Conservation (phyloP, 495 filamentous ascomycete species). For the Pyrenula aspistea region DNA sequence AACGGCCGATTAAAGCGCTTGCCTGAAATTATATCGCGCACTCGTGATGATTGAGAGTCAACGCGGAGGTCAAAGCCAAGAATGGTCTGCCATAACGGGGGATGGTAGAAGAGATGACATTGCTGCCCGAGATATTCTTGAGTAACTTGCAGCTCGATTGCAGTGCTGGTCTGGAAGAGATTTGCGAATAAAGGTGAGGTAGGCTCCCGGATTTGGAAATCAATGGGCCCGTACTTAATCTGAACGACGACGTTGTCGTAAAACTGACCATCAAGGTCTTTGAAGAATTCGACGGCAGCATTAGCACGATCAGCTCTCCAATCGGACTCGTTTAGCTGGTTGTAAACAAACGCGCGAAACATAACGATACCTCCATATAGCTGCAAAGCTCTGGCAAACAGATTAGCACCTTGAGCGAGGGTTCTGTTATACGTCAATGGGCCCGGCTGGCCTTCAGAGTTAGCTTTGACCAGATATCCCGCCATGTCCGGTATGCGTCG, state of each 20-base stretch:
- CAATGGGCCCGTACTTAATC: constrained; percentile 64
- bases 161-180: constrained; percentile 40
- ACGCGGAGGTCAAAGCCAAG: constrained; percentile 55
- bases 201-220: constrained; percentile 66
- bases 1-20: constrained; percentile 43
- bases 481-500: constrained; percentile 49
- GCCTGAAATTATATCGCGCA: constrained; percentile 46
- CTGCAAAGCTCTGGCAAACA: constrained; percentile 50
- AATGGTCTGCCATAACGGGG: constrained; percentile 56
- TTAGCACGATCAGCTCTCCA: constrained; percentile 61
- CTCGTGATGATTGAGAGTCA: constrained; percentile 37
- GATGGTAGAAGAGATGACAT: constrained; percentile 52
- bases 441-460: constrained; percentile 63
- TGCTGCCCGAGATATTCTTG: constrained; percentile 68
- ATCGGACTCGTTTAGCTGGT: constrained; percentile 40
- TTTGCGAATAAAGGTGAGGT: constrained; percentile 58
- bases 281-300: constrained; percentile 56
- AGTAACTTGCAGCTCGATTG: constrained; percentile 54
- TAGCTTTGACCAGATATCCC: constrained; percentile 61
- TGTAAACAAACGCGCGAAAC: constrained; percentile 66
- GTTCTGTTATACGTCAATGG: constrained; percentile 60
- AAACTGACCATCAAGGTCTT: constrained; percentile 50
- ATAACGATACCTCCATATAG: constrained; percentile 56
- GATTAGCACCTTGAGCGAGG: constrained; percentile 54
- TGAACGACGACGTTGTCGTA: constrained; percentile 60